These are phyloP conservation scores for Fagopyrum homotropicum DNA, from an alignment of 148 eudicot species.

Conservation along the genomic window DNA sequence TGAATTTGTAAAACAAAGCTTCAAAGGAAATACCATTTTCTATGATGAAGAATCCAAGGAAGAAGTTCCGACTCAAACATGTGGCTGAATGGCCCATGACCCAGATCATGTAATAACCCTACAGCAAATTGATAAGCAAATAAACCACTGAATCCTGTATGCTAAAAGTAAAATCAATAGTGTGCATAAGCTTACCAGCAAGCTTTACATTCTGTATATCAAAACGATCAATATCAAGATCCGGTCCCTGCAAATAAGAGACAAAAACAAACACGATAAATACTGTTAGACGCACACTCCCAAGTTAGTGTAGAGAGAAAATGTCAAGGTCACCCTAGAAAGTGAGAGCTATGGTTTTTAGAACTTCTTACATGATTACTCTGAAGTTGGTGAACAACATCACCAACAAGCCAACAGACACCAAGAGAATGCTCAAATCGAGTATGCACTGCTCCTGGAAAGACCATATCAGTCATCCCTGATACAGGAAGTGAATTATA, in stretches of 20 bases:
- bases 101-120: slow-evolving; percentile 91
- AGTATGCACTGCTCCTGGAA: slow-evolving; percentile 96
- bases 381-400: slow-evolving; percentile 55
- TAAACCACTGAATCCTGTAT: neutral
- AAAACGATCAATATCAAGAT: slow-evolving; percentile 67
- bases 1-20: neutral
- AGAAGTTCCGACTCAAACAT: slow-evolving; percentile 79
- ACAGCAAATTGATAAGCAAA: neutral
- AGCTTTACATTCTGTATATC: slow-evolving; percentile 78
- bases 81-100: slow-evolving; percentile 99
- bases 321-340: neutral
- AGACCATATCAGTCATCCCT: slow-evolving; percentile 76
- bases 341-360: neutral
- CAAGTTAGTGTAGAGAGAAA: neutral
- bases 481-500: slow-evolving; percentile 12
- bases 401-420: slow-evolving; percentile 87
- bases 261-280: neutral
- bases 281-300: neutral
- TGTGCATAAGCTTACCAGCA: slow-evolving; percentile 41
- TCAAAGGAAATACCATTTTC: slow-evolving; percentile 46
- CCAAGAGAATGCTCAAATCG: slow-evolving; percentile 97
- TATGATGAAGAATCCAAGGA: slow-evolving; percentile 55
- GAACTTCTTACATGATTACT: slow-evolving; percentile 48
- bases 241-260: slow-evolving; percentile 46
- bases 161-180: neutral